Evolutionary conservation across 208 protist genomes (phyloP).

Genomic region (Leishmania mexicana): DNA sequence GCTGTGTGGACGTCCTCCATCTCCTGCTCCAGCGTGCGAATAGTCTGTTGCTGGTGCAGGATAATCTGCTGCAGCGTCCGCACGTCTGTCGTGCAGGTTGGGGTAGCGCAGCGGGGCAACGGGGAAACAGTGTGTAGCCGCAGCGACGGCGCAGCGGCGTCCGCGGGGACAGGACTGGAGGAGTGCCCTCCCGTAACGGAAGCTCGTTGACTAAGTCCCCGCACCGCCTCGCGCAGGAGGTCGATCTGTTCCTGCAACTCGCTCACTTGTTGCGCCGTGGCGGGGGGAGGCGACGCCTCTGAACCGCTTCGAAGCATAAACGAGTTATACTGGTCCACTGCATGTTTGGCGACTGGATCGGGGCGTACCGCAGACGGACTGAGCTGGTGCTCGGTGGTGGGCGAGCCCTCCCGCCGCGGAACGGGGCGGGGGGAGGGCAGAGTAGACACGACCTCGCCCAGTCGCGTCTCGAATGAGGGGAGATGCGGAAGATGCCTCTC

Average conservation of each 20-base stretch:
- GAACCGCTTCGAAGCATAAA: neutral
- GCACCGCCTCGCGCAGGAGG: conserved; percentile 43
- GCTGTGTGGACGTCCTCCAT: conserved; percentile 31
- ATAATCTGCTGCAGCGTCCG: conserved; percentile 47
- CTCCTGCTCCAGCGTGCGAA: conserved; percentile 41
- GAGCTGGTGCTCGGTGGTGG: conserved; percentile 3
- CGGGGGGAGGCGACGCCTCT: conserved; percentile 3
- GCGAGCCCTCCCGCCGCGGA: neutral
- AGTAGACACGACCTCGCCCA: neutral
- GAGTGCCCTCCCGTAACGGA: conserved; percentile 16
- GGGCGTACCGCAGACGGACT: conserved; percentile 21
- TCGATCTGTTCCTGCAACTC: conserved; percentile 34
- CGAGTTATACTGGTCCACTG: neutral
- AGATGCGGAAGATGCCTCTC: conserved; percentile 15
- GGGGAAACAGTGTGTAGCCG: conserved; percentile 17
- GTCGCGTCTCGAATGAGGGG: neutral
- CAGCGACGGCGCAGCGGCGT: neutral
- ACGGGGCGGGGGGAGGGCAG: neutral
- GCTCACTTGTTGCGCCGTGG: conserved; percentile 17
- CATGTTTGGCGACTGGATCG: neutral
- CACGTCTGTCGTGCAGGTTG: conserved; percentile 35
- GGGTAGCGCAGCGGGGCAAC: conserved; percentile 30
- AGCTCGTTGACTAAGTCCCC: conserved; percentile 40
- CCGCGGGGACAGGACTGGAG: conserved; percentile 11
- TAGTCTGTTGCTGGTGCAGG: conserved; percentile 48